phyloP scores from a whole-genome alignment of 2,329 filamentous ascomycete species.

The Colletotrichum sp. region DNA sequence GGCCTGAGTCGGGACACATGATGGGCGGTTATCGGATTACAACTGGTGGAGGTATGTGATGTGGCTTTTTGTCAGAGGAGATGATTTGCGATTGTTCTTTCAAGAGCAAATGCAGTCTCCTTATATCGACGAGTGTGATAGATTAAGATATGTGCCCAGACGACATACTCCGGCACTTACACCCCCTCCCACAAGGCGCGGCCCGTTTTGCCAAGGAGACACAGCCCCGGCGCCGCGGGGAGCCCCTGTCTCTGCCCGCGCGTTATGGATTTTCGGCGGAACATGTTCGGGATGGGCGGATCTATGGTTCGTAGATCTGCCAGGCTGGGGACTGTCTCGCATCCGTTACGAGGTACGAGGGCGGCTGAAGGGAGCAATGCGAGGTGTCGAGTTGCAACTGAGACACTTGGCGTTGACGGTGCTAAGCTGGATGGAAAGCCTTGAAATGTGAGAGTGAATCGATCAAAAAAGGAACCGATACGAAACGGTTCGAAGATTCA shows the following conservation, averaged over 20 bases:
- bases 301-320: neutral
- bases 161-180: neutral
- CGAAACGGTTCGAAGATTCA: rapidly evolving
- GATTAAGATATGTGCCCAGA: neutral
- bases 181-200: neutral
- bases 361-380: neutral
- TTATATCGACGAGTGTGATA: neutral
- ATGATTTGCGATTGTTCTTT: neutral
- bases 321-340: neutral
- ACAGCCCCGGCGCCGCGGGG: neutral
- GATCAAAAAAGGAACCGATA: too few species aligned
- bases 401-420: neutral
- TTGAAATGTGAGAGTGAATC: neutral
- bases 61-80: neutral
- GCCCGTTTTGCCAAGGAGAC: neutral
- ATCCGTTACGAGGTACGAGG: neutral
- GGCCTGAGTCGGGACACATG: neutral
- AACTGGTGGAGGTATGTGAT: neutral
- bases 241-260: neutral
- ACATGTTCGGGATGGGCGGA: neutral
- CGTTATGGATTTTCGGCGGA: neutral
- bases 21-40: rapidly evolving
- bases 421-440: neutral
- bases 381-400: neutral
- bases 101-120: neutral